A percentile compares a stretch with the other conserved stretches of the same genome.
These are phyloP conservation scores for Leccinum huronense DNA, from an alignment of 1,284 basidiomycete genomes.

Conservation along the genomic window DNA sequence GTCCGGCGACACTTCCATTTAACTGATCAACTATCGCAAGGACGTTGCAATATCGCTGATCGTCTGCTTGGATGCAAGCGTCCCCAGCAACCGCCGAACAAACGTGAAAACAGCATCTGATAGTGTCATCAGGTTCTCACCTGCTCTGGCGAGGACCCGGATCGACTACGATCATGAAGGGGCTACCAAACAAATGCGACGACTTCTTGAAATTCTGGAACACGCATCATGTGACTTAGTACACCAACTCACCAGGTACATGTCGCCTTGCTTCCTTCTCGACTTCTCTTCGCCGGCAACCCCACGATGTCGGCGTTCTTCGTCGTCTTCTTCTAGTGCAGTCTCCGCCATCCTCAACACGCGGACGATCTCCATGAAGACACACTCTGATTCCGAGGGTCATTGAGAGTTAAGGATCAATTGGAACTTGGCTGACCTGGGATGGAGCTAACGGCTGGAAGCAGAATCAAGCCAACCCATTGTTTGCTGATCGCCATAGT, in stretches of 20 bases:
- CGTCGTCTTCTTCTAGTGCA: too few species aligned
- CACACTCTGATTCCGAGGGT: conserved; percentile 58
- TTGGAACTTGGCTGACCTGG: conserved; percentile 49
- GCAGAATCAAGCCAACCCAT: conserved; percentile 83
- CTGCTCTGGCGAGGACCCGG: conserved; percentile 65
- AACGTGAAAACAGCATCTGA: conserved; percentile 65
- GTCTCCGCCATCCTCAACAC: too few species aligned
- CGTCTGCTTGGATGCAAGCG: conserved; percentile 55
- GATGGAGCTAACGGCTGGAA: conserved; percentile 87
- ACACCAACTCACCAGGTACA: too few species aligned
- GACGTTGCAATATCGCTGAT: conserved; percentile 37
- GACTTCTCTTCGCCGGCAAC: too few species aligned
- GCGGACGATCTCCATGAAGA: conserved; percentile 23
- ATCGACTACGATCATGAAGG: conserved; percentile 75
- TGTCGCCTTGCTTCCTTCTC: too few species aligned
- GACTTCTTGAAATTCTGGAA: too few species aligned
- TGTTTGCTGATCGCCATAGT: conserved; percentile 60
- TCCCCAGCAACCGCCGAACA: conserved; percentile 57
- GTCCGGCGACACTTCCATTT: conserved; percentile 30
- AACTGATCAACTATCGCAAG: conserved; percentile 40
- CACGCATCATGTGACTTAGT: too few species aligned
- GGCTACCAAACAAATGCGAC: conserved; percentile 48
- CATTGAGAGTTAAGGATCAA: not conserved
- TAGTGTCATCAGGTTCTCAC: conserved; percentile 49
- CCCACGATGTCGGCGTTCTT: too few species aligned